Conservation (phyloP, 1,284 basidiomycete genomes). For the Cutaneotrichosporon dermatis region DNA sequence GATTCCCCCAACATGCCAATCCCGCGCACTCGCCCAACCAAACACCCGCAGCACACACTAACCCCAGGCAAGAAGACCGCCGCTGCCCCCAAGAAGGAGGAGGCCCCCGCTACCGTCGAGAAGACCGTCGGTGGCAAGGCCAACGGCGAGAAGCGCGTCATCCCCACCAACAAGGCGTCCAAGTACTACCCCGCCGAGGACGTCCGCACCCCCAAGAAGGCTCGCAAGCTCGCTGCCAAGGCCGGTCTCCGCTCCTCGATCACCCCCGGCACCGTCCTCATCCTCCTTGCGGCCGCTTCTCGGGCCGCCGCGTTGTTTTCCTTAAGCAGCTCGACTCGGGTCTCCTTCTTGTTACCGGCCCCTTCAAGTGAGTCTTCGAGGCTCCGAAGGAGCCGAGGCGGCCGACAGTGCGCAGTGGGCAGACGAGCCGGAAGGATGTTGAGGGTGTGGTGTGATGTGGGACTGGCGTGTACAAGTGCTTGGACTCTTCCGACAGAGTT, state of each 20-base stretch:
- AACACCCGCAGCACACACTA: neutral
- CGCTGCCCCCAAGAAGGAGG: slow-evolving; percentile 59
- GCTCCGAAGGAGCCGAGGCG: too few relatives aligned
- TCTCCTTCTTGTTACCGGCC: slow-evolving; percentile 91
- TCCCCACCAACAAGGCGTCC: slow-evolving; percentile 75
- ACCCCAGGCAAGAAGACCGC: slow-evolving; percentile 66
- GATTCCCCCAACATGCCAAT: neutral
- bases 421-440: neutral
- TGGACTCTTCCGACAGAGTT: too few relatives aligned
- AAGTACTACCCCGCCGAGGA: slow-evolving; percentile 98
- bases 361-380: slow-evolving; percentile 64
- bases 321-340: slow-evolving; percentile 94
- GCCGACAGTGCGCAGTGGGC: neutral
- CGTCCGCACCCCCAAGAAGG: slow-evolving; percentile 81
- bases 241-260: slow-evolving; percentile 79
- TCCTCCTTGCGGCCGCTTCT: slow-evolving; percentile 95
- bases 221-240: slow-evolving; percentile 71
- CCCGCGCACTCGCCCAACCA: neutral
- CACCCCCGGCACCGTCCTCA: slow-evolving; percentile 91
- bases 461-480: neutral
- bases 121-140: slow-evolving; percentile 82
- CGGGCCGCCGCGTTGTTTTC: slow-evolving; percentile 97
- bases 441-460: neutral
- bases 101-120: slow-evolving; percentile 60
- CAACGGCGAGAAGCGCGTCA: slow-evolving; percentile 85